Percentiles rank a stretch among this genome's conserved stretches.
Conservation (phyloP, 2,329 filamentous ascomycete genomes). For the Torrubiellomyces zombiae region DNA sequence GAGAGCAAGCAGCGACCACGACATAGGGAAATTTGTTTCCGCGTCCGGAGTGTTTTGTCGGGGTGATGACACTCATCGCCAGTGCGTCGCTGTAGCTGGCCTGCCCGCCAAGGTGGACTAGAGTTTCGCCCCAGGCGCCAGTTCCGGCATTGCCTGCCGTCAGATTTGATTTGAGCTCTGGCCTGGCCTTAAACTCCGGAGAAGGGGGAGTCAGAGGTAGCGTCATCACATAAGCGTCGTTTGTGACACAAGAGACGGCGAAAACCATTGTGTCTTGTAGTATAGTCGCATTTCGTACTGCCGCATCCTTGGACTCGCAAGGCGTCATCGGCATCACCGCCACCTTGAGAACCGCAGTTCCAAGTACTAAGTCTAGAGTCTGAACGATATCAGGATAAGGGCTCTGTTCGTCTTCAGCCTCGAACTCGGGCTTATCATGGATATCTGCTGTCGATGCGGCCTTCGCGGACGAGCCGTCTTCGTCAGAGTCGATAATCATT, state of each 20-base stretch:
- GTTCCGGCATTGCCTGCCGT: slow-evolving; percentile 38
- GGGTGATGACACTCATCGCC: slow-evolving; percentile 34
- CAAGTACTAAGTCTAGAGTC: slow-evolving; percentile 43
- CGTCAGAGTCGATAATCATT: slow-evolving; percentile 48
- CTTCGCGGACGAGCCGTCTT: slow-evolving; percentile 28
- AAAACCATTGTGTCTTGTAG: slow-evolving; percentile 44
- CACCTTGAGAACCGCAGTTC: slow-evolving; percentile 36
- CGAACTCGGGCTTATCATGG: slow-evolving; percentile 41
- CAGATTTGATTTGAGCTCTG: slow-evolving; percentile 33
- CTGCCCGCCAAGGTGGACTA: slow-evolving; percentile 37
- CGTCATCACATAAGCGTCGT: slow-evolving; percentile 39
- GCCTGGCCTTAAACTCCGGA: slow-evolving; percentile 37
- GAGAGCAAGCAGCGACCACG: slow-evolving; percentile 43
- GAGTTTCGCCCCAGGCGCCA: slow-evolving; percentile 45
- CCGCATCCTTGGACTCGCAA: slow-evolving; percentile 28
- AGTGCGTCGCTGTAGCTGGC: slow-evolving; percentile 35
- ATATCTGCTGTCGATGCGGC: slow-evolving; percentile 15
- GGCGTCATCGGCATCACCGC: slow-evolving; percentile 37
- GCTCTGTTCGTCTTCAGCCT: slow-evolving; percentile 31
- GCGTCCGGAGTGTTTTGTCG: slow-evolving; percentile 22
- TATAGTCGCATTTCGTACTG: slow-evolving; percentile 27
- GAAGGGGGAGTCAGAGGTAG: slow-evolving; percentile 46
- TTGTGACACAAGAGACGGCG: slow-evolving; percentile 40
- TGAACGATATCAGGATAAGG: slow-evolving; percentile 40
- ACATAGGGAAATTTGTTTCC: slow-evolving; percentile 20